Percentiles rank a stretch among this genome's conserved stretches.
These are phyloP conservation scores for Blepharisma stoltei DNA, from an alignment of 73 alveolate genomes.

Conservation along the genomic window DNA sequence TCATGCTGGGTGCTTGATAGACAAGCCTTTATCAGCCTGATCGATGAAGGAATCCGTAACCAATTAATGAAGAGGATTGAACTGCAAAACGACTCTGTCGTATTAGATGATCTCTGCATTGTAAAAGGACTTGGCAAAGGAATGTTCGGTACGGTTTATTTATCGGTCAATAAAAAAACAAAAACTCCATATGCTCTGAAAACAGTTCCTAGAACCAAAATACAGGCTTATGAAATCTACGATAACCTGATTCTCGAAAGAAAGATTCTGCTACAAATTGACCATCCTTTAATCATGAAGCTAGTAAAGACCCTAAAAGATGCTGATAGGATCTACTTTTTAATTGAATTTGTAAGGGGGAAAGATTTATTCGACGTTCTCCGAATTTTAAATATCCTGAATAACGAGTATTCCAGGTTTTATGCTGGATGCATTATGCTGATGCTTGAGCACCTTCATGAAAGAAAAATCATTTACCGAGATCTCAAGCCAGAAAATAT, in stretches of 20 bases:
- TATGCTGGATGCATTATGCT: constrained; percentile 39
- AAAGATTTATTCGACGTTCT: constrained; percentile 53
- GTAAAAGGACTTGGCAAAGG: constrained; percentile 56
- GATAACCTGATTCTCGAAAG: constrained; percentile 44
- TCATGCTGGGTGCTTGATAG: constrained; percentile 37
- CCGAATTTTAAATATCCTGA: constrained; percentile 44
- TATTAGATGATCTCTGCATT: constrained; percentile 40
- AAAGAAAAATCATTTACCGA: constrained; percentile 46
- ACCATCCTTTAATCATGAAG: constrained; percentile 50
- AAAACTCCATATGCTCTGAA: constrained; percentile 40
- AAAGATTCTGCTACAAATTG: constrained; percentile 36
- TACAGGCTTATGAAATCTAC: constrained; percentile 36
- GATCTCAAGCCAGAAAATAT: constrained; percentile 59
- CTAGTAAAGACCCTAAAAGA: constrained; percentile 41
- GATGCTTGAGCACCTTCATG: constrained; percentile 46
- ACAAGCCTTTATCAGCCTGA: constrained; percentile 33
- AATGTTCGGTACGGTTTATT: constrained; percentile 41
- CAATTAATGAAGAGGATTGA: constrained; percentile 44
- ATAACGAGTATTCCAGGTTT: constrained; percentile 45
- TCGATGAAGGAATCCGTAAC: constrained; percentile 41
- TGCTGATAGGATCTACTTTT: constrained; percentile 32
- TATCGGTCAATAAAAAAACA: constrained; percentile 30
- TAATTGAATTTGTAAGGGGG: constrained; percentile 50
- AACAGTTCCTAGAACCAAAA: constrained; percentile 38
- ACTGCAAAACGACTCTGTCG: constrained; percentile 48